Evolutionary conservation across 2,329 filamentous ascomycete species (phyloP), one percentile per base, ranked within the genome.

Genomic region (Cryphonectria japonica): DNA sequence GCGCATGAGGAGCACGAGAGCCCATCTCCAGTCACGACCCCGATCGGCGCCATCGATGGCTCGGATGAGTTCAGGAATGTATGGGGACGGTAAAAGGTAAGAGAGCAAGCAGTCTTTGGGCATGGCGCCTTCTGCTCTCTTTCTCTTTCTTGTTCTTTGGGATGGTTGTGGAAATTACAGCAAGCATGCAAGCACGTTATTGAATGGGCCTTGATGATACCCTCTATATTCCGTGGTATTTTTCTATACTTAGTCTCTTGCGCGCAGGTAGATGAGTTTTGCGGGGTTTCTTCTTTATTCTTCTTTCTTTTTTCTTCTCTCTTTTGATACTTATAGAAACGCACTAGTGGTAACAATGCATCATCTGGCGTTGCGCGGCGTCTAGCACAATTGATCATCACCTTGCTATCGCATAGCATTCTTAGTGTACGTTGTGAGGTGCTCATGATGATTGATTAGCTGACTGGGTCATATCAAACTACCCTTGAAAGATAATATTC

Each of bases 51-150:
- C 22, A 72, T 81, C 2, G 74, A 79, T n/a, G 80, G 82, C 26
- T 78, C 78, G 39, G 83, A 85, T 3, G 84, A 83, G 69, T 85
- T 85, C 72, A 78, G 79, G 29, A 85, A 85, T 72, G 82, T 85
- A n/a, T 86, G 84, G 84, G 79, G 68, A 3, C 16, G 60, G 6
- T 41, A 26, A 39, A 43, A 29, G 29, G 3, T 19, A 32, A 19
- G 19, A 54, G 3, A 59, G 65, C 39, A 60, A 70, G 63, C 59
- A 70, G 34, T 39, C 37, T 39, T 39, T 13, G 37, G 37, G 37
- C 37, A 39, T 39, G 37, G 37, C 8, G 37, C 11, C 37, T 39
- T 6, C 34, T 39, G 37, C 11, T 34, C 1, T 39, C 11, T 39
- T 39, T 9, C 11, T 39, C 37, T 34, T 6, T 39, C 11, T 39